These are phyloP conservation scores for Adansonia rubrostipa DNA, from an alignment of 441 rosid species.

Conservation along the genomic window DNA sequence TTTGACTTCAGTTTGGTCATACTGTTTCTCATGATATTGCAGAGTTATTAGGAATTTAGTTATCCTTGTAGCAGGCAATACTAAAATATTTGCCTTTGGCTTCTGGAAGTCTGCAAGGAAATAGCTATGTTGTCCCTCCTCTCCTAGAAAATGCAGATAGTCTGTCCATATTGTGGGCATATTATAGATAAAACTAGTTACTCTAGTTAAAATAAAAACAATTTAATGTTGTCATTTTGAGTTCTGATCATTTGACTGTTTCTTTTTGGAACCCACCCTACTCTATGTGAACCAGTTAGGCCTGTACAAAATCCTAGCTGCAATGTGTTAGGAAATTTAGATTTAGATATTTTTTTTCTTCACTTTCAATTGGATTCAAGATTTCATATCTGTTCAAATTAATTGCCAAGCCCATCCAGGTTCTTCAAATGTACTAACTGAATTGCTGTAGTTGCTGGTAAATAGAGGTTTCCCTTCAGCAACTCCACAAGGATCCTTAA, in stretches of 20 bases:
- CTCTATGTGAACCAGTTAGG: background rate
- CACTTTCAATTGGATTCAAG: background rate
- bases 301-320: background rate
- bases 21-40: background rate
- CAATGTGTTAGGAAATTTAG: background rate
- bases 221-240: background rate
- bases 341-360: background rate
- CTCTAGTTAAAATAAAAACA: background rate
- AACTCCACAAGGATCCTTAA: background rate
- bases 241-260: background rate
- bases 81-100: background rate
- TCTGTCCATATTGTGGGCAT: background rate
- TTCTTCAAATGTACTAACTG: background rate
- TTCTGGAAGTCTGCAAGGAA: background rate
- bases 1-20: background rate
- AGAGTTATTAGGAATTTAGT: slow-evolving; percentile 2
- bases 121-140: background rate
- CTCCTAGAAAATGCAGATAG: background rate
- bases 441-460: background rate
- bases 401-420: background rate
- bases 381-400: background rate
- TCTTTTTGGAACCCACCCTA: background rate
- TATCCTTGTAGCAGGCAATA: background rate
- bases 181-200: background rate
- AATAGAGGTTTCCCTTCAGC: background rate